Percentiles rank a stretch among this genome's conserved stretches.
phyloP scores from a whole-genome alignment of 2,329 filamentous ascomycete species.

The Fusarium nelsonii region DNA sequence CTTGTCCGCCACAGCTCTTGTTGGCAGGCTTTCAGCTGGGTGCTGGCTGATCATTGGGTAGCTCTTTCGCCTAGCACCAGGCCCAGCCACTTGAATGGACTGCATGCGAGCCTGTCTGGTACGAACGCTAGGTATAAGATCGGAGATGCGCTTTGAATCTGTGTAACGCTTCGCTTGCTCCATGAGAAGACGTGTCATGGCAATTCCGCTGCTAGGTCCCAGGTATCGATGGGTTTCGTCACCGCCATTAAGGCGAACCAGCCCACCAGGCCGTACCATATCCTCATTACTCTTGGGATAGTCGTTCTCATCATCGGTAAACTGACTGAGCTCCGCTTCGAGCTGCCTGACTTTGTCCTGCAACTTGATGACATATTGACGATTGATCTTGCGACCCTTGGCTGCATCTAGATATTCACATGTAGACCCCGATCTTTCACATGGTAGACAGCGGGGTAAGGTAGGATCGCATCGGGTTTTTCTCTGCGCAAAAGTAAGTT shows the following conservation, averaged over 20 bases:
- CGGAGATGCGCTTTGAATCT: constrained; percentile 89
- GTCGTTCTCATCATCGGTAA: constrained; percentile 80
- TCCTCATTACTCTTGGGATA: constrained; percentile 81
- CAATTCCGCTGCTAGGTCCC: constrained; percentile 93
- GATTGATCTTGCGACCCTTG: constrained; percentile 86
- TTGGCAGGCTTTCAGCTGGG: constrained; percentile 81
- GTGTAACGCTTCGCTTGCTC: constrained; percentile 95
- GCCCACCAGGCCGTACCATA: constrained; percentile 86
- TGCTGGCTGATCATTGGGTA: constrained; percentile 91
- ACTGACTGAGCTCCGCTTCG: constrained; percentile 82
- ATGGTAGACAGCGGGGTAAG: constrained; percentile 90
- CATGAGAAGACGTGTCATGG: constrained; percentile 95
- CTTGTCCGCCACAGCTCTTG: constrained; percentile 77
- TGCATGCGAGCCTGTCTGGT: constrained; percentile 68
- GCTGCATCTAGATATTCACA: constrained; percentile 97
- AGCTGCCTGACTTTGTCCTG: constrained; percentile 87
- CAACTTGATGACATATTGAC: constrained; percentile 91
- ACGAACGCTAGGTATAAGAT: constrained; percentile 83
- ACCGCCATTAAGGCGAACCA: constrained; percentile 85
- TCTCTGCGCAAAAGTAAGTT: constrained; percentile 66
- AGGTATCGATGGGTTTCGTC: constrained; percentile 91
- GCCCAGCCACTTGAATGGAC: constrained; percentile 66
- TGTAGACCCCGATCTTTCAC: constrained; percentile 88
- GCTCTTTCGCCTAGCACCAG: constrained; percentile 78
- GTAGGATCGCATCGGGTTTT: constrained; percentile 97